Conservation (phyloP, 176 grass and related monocot species). For the Lolium multiflorum region DNA sequence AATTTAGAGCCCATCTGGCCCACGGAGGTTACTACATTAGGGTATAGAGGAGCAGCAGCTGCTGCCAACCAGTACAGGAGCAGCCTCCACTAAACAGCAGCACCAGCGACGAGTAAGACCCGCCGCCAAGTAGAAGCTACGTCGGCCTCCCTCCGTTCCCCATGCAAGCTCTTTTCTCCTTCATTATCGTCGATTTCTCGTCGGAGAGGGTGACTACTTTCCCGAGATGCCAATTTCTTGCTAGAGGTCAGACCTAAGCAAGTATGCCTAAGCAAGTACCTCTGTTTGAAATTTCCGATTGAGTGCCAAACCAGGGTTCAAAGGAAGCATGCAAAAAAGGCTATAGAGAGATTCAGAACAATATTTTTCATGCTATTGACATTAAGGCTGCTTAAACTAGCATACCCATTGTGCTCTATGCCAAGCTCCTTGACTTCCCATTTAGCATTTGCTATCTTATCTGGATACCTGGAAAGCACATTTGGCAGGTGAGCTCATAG, state of each 20-base stretch:
- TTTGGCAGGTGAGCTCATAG: constrained; percentile 33
- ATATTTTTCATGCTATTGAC: constrained; percentile 29
- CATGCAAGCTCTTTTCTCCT: neutral
- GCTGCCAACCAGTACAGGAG: neutral
- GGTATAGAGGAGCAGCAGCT: neutral
- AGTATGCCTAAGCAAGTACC: neutral
- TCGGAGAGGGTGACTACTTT: neutral
- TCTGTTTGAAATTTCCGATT: neutral
- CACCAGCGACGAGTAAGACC: neutral
- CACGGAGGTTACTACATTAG: neutral
- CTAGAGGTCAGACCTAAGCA: neutral
- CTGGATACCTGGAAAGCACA: constrained; percentile 76
- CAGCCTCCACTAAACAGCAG: neutral
- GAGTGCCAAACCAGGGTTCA: constrained; percentile 5
- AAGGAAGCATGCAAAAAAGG: constrained; percentile 15
- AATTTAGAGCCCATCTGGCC: neutral
- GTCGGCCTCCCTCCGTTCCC: neutral
- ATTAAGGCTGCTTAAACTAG: constrained; percentile 38
- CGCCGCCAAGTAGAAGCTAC: neutral
- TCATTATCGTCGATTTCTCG: neutral
- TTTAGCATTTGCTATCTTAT: constrained; percentile 98
- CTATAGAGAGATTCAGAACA: constrained; percentile 26
- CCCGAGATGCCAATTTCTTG: neutral
- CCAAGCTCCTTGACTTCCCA: constrained; percentile 99
- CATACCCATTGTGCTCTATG: constrained; percentile 97